phyloP scores from a whole-genome alignment of 129 eudicot genomes.

The Tagetes patula region DNA sequence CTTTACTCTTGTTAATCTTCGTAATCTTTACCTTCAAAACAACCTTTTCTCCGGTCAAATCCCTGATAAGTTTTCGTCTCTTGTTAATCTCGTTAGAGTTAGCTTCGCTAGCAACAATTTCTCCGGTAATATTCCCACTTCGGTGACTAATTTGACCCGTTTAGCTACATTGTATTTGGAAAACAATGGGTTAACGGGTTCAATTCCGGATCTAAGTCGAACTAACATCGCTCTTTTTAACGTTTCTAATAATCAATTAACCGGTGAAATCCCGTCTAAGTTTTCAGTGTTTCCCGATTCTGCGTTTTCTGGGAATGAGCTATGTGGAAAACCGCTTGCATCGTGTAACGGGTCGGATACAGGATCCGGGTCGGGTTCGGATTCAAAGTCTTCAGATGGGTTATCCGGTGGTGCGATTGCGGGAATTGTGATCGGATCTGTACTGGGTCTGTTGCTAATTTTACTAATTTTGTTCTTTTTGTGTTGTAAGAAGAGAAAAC shows the following conservation, averaged over 20 bases:
- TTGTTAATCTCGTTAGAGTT: slow-evolving; percentile 51
- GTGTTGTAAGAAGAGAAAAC: slow-evolving; percentile 45
- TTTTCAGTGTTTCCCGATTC: slow-evolving; percentile 37
- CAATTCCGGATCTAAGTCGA: slow-evolving; percentile 55
- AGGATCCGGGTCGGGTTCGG: background rate
- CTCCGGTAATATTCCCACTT: slow-evolving; percentile 49
- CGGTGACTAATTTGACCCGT: slow-evolving; percentile 50
- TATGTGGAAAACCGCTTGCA: slow-evolving; percentile 66
- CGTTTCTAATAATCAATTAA: slow-evolving; percentile 60
- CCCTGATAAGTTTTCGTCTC: slow-evolving; percentile 44
- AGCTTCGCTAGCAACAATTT: slow-evolving; percentile 60
- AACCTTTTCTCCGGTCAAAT: slow-evolving; percentile 61
- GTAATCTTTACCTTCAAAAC: slow-evolving; percentile 62
- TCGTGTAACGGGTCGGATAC: slow-evolving; percentile 36
- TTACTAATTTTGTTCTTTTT: slow-evolving; percentile 44
- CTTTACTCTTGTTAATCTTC: slow-evolving; percentile 40
- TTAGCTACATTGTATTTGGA: slow-evolving; percentile 65
- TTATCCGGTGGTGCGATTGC: slow-evolving; percentile 87
- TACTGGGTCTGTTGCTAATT: slow-evolving; percentile 49
- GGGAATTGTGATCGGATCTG: slow-evolving; percentile 67
- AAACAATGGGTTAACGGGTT: slow-evolving; percentile 50
- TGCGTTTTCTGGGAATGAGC: slow-evolving; percentile 58
- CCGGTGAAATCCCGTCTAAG: slow-evolving; percentile 52
- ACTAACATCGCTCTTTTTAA: slow-evolving; percentile 52
- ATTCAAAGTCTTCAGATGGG: slow-evolving; percentile 24